Percentiles rank a stretch among this genome's conserved stretches.
Conservation (phyloP, 257 asterid genomes). For the Schizonepeta tenuifolia region DNA sequence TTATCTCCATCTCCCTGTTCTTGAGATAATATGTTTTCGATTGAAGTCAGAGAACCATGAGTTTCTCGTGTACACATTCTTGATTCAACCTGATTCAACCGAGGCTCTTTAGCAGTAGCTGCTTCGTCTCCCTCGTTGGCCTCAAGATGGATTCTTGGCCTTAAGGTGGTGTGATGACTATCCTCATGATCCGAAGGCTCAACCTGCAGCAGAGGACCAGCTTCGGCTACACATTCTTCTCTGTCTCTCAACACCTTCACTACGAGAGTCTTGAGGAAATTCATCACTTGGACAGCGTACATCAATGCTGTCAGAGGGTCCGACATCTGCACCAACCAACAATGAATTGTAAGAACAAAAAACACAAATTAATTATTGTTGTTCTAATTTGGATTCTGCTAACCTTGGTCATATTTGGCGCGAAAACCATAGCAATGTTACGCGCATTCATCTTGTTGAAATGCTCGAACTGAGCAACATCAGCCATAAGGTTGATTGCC, state of each 20-base stretch:
- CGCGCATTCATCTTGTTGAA: conserved; percentile 89
- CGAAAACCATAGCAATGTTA: conserved; percentile 87
- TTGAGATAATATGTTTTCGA: conserved; percentile 41
- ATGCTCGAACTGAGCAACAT: conserved; percentile 79
- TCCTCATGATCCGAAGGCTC: conserved; percentile 54
- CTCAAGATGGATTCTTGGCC: conserved; percentile 24
- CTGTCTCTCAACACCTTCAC: conserved; percentile 55
- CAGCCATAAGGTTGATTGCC: conserved; percentile 94
- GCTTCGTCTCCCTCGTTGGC: conserved; percentile 34
- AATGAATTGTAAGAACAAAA: neutral
- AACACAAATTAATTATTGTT: neutral
- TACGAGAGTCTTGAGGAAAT: conserved; percentile 67
- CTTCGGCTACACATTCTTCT: conserved; percentile 48
- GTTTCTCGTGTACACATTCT: conserved; percentile 29
- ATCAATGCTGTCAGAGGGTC: conserved; percentile 78
- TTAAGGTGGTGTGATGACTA: conserved; percentile 35
- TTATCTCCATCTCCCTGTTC: conserved; percentile 28
- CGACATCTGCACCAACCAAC: conserved; percentile 55
- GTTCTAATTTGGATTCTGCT: conserved; percentile 14
- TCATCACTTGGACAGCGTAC: conserved; percentile 80
- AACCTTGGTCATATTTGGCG: conserved; percentile 96
- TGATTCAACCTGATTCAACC: conserved; percentile 27
- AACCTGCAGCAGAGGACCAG: conserved; percentile 35
- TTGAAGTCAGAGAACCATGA: conserved; percentile 39
- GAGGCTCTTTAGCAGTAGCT: conserved; percentile 23